Evolutionary conservation across 225 moss, liverwort and hornwort genomes (phyloP), one percentile per base, ranked within the genome.

Genomic region (Sphagnum tenellum): DNA sequence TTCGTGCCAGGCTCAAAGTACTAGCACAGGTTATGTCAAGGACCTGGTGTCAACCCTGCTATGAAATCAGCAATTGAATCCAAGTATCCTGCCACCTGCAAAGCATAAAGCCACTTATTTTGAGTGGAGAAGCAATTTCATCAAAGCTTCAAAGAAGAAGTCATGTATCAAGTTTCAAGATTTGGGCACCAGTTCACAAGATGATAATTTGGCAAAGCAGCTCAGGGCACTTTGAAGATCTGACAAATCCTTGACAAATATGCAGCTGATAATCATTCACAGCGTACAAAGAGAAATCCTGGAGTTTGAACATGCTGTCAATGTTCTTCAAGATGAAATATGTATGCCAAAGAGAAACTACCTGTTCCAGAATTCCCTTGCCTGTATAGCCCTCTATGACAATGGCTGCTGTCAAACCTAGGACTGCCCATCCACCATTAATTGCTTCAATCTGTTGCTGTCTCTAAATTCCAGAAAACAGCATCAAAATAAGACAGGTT

Each of bases 401-500:
- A 49, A 93, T 71, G 55, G 92, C 96, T 53, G 79, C 72, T 46
- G 93, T 98, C 65, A 98, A 81, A 44, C 96, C 96, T 55, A 98
- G 63, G 55, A 98, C 74, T 46, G 96, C 96, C 85, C 90, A 90
- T 66, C 96, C 96, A 70, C 96, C 96, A 74, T 98, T 92, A 64
- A 82, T 87, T 45, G 96, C 90, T 75, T 98, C 96, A 13, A 98
- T 84, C 65, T 75, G 74, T 57, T 52, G 81, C 69, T 69, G 72
- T 74, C 80, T 89, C 96, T 96, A 83, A 70, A 73, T 45, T 55
- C 49, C 69, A 64, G 6, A 69, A 7, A 60, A 12, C 61, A 72
- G 29, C 29, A 73, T 46, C 8, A 6, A 49, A 3, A 50, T 10
- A 48, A 10, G 7, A 46, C 45, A 60, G 6, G 13, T 59, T 46